Evolutionary conservation across 306 rosid genomes (phyloP).

Genomic region (Prosopis cineraria): DNA sequence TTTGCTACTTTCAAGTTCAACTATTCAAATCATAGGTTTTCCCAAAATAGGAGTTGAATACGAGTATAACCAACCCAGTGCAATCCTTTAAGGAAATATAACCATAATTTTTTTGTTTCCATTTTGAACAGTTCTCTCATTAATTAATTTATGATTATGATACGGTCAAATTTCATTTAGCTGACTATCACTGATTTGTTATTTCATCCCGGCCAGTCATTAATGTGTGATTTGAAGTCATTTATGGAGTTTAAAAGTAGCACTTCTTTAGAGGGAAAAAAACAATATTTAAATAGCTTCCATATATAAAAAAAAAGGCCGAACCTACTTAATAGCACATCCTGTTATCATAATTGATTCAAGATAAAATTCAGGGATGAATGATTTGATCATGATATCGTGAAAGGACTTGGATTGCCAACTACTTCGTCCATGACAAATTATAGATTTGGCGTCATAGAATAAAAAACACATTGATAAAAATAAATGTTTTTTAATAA

Average conservation of each 20-base stretch:
- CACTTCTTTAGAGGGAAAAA: neutral
- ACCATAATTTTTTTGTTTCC: neutral
- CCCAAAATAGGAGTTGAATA: constrained; percentile 1
- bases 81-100: neutral
- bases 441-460: no score
- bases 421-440: neutral
- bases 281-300: neutral
- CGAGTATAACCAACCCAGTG: neutral
- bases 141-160: neutral
- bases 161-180: neutral
- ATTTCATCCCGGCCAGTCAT: neutral
- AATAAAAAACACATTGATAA: no score
- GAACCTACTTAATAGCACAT: neutral
- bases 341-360: neutral
- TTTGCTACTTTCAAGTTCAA: neutral
- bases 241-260: neutral
- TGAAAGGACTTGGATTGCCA: neutral
- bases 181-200: neutral
- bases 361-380: neutral
- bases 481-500: no score
- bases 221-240: neutral
- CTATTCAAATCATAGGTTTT: neutral
- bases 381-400: no score
- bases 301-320: neutral
- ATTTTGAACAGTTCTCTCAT: neutral